Percentiles rank a stretch among this genome's conserved stretches.
phyloP scores from a whole-genome alignment of 169 alveolate species.

The Cystoisospora suis region DNA sequence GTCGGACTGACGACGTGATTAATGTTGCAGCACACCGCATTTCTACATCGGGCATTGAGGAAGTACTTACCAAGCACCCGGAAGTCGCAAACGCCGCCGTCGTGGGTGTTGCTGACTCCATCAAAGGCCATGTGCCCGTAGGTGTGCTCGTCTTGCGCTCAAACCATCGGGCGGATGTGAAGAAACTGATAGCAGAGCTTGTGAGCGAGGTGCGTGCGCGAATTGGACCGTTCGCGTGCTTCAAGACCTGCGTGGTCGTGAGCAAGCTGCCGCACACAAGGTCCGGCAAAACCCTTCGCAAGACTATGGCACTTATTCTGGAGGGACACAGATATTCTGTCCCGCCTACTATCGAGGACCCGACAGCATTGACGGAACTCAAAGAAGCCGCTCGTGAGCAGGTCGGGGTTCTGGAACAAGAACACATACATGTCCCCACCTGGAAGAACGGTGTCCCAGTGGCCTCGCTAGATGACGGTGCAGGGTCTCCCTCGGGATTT shows the following conservation, averaged over 20 bases:
- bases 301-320: conserved; percentile 83
- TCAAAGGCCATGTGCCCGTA: conserved; percentile 88
- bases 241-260: conserved; percentile 70
- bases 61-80: conserved; percentile 80
- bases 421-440: not conserved
- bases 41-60: conserved; percentile 89
- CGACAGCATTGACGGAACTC: conserved; percentile 72
- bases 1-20: conserved; percentile 93
- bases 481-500: no score
- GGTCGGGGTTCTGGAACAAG: not conserved
- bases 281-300: conserved; percentile 90
- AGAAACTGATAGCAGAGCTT: conserved; percentile 48
- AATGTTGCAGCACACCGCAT: conserved; percentile 91
- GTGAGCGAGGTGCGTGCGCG: conserved; percentile 74
- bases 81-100: conserved; percentile 90
- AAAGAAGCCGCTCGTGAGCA: conserved; percentile 55
- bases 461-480: no score
- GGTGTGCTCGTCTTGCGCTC: conserved; percentile 82
- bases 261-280: conserved; percentile 87
- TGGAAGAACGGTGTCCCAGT: not conserved
- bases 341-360: conserved; percentile 87
- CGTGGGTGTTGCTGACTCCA: conserved; percentile 85
- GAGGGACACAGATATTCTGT: conserved; percentile 74
- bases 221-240: conserved; percentile 90
- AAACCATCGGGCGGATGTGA: not conserved